Base-by-base conservation (phyloP, 1,284 basidiomycete species). In the Pseudozyma thailandica region DNA sequence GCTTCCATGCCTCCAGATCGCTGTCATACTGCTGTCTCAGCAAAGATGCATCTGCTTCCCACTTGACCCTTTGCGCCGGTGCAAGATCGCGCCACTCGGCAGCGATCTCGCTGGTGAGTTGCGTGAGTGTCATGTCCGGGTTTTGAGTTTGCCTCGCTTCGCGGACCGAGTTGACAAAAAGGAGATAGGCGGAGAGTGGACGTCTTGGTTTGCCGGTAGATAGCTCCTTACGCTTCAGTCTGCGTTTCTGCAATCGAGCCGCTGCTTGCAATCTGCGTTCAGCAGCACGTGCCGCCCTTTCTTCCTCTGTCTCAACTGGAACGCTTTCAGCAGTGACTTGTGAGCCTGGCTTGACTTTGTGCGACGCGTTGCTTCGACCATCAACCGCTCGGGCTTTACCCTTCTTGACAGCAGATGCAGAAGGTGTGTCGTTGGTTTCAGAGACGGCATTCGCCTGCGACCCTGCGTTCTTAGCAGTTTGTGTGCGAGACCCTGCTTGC, bases 131-230 rank as follows among this genome's bases (percentile, higher is more conserved):
- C 53, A 55, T 50, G 26, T 50, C 47, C 16, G 63, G 52, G 26
- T 66, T 61, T 20, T 68, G 54, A 27, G 50, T 39, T 27, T 59
- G 60, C 13, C 65, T 45, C 13, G 51, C 45, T 23, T 59, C 23
- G n/a, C 72, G 63, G n/a, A 64, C 51, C 10, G 68, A 68, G 45
- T 66, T 68, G 49, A 72, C 58, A 37, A 61, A 74, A 31, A 72
- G 54, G 5, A 74, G 46, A 21, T 74, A 74, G 21, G 72, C 68
- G 7, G 59, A 59, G 26, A 59, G 54, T 2, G 66, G 71, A 10
- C 64, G 50, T 10, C 42, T 47, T 6, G 73, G 69, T 31, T 72
- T 72, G 31, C 73, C 64, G 3, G 53, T 25, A 15, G 60, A 50
- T 2, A 49, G 56, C 49, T 74, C 72, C 25, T 71, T 72, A 42